These are phyloP conservation scores for Solanum chiquidenum DNA, from an alignment of 257 asterid species.

Conservation along the genomic window DNA sequence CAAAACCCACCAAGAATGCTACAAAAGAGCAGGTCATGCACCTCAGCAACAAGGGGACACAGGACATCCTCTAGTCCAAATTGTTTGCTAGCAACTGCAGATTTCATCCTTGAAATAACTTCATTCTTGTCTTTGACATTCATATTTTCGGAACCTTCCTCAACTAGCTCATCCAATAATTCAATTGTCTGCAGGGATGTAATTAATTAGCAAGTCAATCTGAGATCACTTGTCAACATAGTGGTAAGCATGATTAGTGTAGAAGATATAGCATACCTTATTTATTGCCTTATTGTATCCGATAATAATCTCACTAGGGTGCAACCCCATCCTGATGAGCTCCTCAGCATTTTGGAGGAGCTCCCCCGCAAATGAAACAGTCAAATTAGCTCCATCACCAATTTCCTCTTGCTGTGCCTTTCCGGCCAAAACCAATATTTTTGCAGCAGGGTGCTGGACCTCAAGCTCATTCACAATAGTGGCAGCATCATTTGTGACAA, in stretches of 20 bases:
- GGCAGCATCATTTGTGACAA: slow-evolving; percentile 92
- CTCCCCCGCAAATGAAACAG: slow-evolving; percentile 94
- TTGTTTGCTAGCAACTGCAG: slow-evolving; percentile 96
- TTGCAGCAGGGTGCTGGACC: slow-evolving; percentile 99
- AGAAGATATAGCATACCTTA: slow-evolving; percentile 37
- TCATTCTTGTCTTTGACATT: slow-evolving; percentile 64
- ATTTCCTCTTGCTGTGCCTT: slow-evolving; percentile 96
- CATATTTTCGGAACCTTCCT: slow-evolving; percentile 75
- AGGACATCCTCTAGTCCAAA: slow-evolving; percentile 75
- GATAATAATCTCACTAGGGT: slow-evolving; percentile 85
- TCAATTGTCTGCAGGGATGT: slow-evolving; percentile 40
- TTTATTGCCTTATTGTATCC: slow-evolving; percentile 82
- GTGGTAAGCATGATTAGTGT: not conserved
- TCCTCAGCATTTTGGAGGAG: slow-evolving; percentile 95
- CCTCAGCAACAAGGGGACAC: slow-evolving; percentile 77
- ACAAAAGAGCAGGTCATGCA: slow-evolving; percentile 9
- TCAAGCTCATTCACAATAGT: slow-evolving; percentile 92
- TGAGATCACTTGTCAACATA: not conserved
- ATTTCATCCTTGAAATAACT: slow-evolving; percentile 63
- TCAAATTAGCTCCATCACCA: slow-evolving; percentile 94
- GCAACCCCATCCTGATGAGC: slow-evolving; percentile 95
- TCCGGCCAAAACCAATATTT: slow-evolving; percentile 88
- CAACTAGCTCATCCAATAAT: slow-evolving; percentile 69
- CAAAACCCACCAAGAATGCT: not conserved
- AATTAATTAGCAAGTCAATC: not conserved